Percentiles rank a stretch among this genome's conserved stretches.
Conservation (phyloP, 805 yeast species). For the Zygosaccharomyces bisporus region DNA sequence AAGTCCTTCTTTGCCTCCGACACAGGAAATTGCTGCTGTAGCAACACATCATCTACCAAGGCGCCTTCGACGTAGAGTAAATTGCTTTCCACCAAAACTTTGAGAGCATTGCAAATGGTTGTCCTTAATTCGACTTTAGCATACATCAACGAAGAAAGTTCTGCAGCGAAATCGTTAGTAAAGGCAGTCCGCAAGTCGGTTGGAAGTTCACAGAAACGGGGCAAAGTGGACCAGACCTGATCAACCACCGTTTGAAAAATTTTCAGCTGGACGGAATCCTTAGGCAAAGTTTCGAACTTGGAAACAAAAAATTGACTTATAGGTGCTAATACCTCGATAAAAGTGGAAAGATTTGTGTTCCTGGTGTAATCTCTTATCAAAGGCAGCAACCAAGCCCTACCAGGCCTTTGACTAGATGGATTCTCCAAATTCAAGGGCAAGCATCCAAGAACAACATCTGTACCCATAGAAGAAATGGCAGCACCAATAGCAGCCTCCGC, state of each 20-base stretch:
- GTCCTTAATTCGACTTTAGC: conserved; percentile 71
- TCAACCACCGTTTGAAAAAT: conserved; percentile 81
- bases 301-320: conserved; percentile 50
- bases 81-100: conserved; percentile 74
- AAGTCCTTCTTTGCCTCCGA: conserved; percentile 53
- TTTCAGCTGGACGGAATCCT: conserved; percentile 65
- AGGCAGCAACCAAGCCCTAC: conserved; percentile 95
- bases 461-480: conserved; percentile 79
- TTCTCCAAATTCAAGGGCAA: conserved; percentile 76
- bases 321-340: conserved; percentile 63
- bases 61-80: conserved; percentile 53
- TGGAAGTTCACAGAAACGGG: conserved; percentile 86
- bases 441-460: conserved; percentile 68
- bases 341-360: conserved; percentile 64
- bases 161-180: conserved; percentile 72
- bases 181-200: conserved; percentile 63
- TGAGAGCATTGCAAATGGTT: conserved; percentile 77
- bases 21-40: conserved; percentile 59
- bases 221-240: conserved; percentile 89
- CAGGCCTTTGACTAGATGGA: conserved; percentile 52
- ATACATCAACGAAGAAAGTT: conserved; percentile 69
- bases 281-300: conserved; percentile 43
- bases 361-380: conserved; percentile 80
- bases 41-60: conserved; percentile 49
- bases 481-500: conserved; percentile 79